phyloP scores from a whole-genome alignment of 148 eudicot species.

The Polygonum aviculare region DNA sequence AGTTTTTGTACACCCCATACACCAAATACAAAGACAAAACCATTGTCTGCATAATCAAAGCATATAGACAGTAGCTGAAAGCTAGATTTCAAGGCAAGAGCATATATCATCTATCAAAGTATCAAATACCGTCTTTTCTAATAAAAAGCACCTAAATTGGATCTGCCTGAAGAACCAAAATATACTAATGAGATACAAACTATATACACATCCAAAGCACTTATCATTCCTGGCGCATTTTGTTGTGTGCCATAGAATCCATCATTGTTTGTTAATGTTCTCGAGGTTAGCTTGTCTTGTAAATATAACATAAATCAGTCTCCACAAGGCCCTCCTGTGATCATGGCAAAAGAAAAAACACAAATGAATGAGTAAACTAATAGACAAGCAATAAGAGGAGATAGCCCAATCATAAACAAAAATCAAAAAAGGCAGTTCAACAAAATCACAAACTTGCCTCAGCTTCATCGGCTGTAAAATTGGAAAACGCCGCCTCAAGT shows the following conservation, averaged over 20 bases:
- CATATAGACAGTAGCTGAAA: neutral
- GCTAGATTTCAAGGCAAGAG: neutral
- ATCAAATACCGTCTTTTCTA: constrained; percentile 59
- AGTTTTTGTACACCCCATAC: constrained; percentile 52
- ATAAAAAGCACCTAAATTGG: no score
- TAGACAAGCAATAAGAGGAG: no score
- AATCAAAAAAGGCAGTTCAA: neutral
- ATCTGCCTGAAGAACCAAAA: no score
- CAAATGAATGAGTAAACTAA: constrained; percentile 5
- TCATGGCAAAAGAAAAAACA: constrained; percentile 10
- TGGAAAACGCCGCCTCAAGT: constrained; percentile 75
- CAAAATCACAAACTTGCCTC: constrained; percentile 33
- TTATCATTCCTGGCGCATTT: no score
- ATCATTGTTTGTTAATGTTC: no score
- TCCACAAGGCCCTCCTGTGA: constrained; percentile 86
- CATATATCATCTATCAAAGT: neutral
- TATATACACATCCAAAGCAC: no score
- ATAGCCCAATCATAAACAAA: neutral
- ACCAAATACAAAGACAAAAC: constrained; percentile 74
- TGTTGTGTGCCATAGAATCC: no score
- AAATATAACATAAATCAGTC: no score
- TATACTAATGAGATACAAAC: no score
- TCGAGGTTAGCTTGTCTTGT: no score
- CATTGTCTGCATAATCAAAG: constrained; percentile 48
- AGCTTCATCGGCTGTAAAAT: constrained; percentile 66